Percentiles rank a stretch among this genome's conserved stretches.
Conservation (phyloP, 352 stramenopile species). For the Phytophthora sp. region DNA sequence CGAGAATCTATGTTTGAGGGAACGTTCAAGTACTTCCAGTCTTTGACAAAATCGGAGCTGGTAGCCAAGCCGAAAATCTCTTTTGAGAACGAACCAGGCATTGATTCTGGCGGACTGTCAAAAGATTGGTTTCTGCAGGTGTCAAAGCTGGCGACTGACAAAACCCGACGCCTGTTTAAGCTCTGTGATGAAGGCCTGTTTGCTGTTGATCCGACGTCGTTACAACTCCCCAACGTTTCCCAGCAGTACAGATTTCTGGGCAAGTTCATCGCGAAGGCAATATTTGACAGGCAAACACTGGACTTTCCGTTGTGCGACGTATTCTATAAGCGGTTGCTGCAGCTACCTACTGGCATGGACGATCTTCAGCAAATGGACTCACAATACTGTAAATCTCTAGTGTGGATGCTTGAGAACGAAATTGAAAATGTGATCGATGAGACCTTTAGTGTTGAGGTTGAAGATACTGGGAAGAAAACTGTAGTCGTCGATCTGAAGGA, state of each 20-base stretch:
- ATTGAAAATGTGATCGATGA: conserved; percentile 83
- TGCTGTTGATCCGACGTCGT: conserved; percentile 52
- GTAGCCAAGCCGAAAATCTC: conserved; percentile 78
- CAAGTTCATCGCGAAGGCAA: conserved; percentile 84
- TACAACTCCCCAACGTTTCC: conserved; percentile 33
- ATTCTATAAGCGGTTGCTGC: conserved; percentile 77
- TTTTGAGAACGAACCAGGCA: conserved; percentile 84
- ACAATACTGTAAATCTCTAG: conserved; percentile 82
- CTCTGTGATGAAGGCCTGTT: conserved; percentile 55
- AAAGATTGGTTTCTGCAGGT: conserved; percentile 91
- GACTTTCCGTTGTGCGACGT: conserved; percentile 80
- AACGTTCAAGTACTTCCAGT: conserved; percentile 60
- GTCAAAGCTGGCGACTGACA: conserved; percentile 50
- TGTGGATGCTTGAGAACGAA: conserved; percentile 90
- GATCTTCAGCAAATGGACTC: conserved; percentile 79
- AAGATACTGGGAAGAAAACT: conserved; percentile 15
- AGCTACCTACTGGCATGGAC: conserved; percentile 44
- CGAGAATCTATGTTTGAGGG: conserved; percentile 74
- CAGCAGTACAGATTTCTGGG: conserved; percentile 73
- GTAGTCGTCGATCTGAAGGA: conserved; percentile 63
- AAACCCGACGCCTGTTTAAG: conserved; percentile 54
- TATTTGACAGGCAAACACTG: conserved; percentile 86
- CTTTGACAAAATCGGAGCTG: conserved; percentile 55
- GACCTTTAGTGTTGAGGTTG: conserved; percentile 84
- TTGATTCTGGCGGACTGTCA: conserved; percentile 88